phyloP scores from a whole-genome alignment of 352 stramenopile species.

The Pythium plurisporium region DNA sequence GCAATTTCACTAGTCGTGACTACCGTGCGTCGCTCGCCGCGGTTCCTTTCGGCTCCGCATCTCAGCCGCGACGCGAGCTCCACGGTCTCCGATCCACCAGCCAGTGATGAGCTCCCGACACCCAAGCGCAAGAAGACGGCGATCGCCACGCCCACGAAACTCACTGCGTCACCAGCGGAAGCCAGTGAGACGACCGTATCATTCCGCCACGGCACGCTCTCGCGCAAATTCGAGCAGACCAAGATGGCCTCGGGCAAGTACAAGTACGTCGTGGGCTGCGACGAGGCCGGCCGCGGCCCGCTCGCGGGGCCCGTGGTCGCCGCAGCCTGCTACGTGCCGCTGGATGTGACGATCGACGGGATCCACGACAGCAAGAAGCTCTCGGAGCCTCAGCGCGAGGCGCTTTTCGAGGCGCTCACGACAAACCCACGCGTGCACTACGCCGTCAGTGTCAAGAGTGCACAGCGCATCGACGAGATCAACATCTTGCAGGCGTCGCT shows the following conservation, averaged over 20 bases:
- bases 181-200: conserved; percentile 2
- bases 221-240: conserved; percentile 43
- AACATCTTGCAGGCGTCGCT: conserved; percentile 99
- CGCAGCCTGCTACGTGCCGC: conserved; percentile 62
- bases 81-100: no score
- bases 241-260: conserved; percentile 51
- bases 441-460: conserved; percentile 73
- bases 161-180: neutral
- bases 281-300: conserved; percentile 95
- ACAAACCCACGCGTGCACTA: conserved; percentile 77
- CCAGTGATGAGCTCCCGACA: neutral
- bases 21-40: conserved; percentile 10
- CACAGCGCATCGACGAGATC: conserved; percentile 95
- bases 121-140: neutral
- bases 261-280: conserved; percentile 88
- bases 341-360: conserved; percentile 78
- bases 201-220: conserved; percentile 55
- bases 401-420: conserved; percentile 87
- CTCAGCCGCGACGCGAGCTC: neutral
- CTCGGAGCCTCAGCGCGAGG: conserved; percentile 91
- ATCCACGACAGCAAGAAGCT: conserved; percentile 96
- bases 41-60: conserved; percentile 1
- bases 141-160: neutral
- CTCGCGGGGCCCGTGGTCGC: conserved; percentile 90
- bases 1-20: neutral